Percentiles rank a stretch among this genome's conserved stretches.
These are phyloP conservation scores for Paramecium sexaurelia DNA, from an alignment of 73 alveolate species.

Conservation along the genomic window DNA sequence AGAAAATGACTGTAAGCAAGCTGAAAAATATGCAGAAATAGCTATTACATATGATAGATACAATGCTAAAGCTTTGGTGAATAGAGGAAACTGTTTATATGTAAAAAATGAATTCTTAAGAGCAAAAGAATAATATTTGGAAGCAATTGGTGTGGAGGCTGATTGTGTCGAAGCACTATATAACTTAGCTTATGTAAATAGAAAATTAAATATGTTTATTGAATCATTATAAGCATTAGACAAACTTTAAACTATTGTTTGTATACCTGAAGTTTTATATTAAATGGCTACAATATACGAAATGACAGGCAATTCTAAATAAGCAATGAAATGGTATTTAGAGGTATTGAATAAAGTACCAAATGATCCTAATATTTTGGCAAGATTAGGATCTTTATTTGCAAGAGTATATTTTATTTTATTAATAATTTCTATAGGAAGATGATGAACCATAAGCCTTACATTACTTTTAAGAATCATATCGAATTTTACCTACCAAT, in stretches of 20 bases:
- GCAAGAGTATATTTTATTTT: constrained; percentile 84
- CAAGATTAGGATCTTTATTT: constrained; percentile 91
- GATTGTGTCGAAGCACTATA: constrained; percentile 99
- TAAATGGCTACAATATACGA: constrained; percentile 96
- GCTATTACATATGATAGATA: constrained; percentile 98
- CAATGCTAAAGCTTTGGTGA: constrained; percentile 99
- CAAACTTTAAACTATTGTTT: constrained; percentile 97
- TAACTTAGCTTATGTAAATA: constrained; percentile 97
- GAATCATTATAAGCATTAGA: constrained; percentile 75
- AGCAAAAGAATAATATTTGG: constrained; percentile 98
- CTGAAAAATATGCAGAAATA: constrained; percentile 99
- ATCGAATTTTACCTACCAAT: constrained; percentile 84
- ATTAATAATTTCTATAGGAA: constrained; percentile 56
- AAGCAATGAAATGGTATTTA: constrained; percentile 97
- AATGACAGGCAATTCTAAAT: constrained; percentile 92
- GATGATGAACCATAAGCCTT: constrained; percentile 88
- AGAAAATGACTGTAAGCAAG: constrained; percentile 96
- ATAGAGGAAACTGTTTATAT: constrained; percentile 99
- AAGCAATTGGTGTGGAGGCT: constrained; percentile 99
- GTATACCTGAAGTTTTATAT: constrained; percentile 97
- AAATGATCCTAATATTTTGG: constrained; percentile 92
- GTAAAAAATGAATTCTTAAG: constrained; percentile 97
- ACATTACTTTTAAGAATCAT: constrained; percentile 98
- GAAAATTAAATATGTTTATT: constrained; percentile 63
- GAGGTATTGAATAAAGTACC: constrained; percentile 92